These are phyloP conservation scores for Ophiosphaerella korrae DNA, from an alignment of 2,329 filamentous ascomycete genomes.

Conservation along the genomic window DNA sequence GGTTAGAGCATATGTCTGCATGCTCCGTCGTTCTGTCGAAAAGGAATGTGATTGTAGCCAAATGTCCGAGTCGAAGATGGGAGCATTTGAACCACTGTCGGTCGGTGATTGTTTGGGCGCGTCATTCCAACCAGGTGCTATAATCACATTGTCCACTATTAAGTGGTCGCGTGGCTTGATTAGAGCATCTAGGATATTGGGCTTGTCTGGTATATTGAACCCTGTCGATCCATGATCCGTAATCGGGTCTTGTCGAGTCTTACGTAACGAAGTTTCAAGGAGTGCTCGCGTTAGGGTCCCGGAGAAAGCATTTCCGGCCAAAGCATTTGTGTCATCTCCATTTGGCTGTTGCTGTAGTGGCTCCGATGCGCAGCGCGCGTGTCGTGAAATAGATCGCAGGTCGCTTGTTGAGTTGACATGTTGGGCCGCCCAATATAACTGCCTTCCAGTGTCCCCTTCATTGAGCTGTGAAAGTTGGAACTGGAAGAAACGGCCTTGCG, in stretches of 20 bases:
- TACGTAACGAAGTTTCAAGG: not conserved
- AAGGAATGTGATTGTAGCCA: not conserved
- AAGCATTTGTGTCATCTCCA: constrained; percentile 27
- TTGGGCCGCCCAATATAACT: constrained; percentile 7
- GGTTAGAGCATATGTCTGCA: not conserved
- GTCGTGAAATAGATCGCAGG: constrained; percentile 1
- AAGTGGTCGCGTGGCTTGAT: no score
- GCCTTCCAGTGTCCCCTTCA: constrained; percentile 11
- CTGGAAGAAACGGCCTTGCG: constrained; percentile 35
- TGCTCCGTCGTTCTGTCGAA: not conserved
- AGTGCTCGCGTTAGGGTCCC: constrained; percentile 8
- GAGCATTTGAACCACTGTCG: no score
- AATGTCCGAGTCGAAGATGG: no score
- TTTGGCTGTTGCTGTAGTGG: constrained; percentile 22
- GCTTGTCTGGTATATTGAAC: no score
- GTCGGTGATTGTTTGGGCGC: no score
- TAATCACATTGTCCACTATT: not conserved
- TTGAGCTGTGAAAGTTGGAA: constrained; percentile 37
- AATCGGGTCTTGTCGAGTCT: not conserved
- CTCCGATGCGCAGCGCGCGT: constrained; percentile 6
- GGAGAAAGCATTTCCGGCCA: constrained; percentile 45
- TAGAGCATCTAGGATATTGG: no score
- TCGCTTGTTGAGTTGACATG: constrained; percentile 5
- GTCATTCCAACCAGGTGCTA: not conserved
- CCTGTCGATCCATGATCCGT: no score